phyloP scores from a whole-genome alignment of 768 basidiomycete genomes.

The Clitopilus hobsonii region DNA sequence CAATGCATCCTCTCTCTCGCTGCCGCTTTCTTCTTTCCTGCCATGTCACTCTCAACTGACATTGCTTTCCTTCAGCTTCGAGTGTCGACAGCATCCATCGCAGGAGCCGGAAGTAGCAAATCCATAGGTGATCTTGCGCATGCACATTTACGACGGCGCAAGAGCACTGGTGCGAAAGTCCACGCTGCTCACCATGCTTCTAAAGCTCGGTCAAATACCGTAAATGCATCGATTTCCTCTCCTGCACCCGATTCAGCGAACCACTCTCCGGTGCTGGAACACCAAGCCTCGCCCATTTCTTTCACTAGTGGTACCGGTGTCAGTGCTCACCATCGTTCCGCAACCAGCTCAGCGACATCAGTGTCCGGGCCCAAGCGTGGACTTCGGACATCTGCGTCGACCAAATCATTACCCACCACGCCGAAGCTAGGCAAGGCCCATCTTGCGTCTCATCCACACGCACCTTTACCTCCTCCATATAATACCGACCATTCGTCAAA shows the following conservation, averaged over 20 bases:
- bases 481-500: background rate
- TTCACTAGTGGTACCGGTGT: background rate
- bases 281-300: background rate
- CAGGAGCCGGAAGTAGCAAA: conserved; percentile 8
- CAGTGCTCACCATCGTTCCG: background rate
- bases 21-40: conserved; percentile 11
- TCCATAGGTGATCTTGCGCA: conserved; percentile 21
- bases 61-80: conserved; percentile 18
- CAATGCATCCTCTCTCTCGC: conserved; percentile 1
- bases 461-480: background rate
- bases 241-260: conserved; percentile 8
- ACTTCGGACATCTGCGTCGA: background rate
- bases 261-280: background rate
- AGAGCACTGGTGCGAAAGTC: conserved; percentile 21
- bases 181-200: conserved; percentile 13
- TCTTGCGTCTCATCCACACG: conserved; percentile 6
- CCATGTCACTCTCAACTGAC: conserved; percentile 5
- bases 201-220: conserved; percentile 14
- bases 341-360: background rate
- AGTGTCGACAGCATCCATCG: conserved; percentile 20
- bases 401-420: conserved; percentile 10
- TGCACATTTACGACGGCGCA: conserved; percentile 19
- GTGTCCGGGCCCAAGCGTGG: background rate
- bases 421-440: conserved; percentile 8
- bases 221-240: conserved; percentile 10